Evolutionary conservation across 768 basidiomycete species (phyloP).

Genomic region (Infundibulicybe gibba): DNA sequence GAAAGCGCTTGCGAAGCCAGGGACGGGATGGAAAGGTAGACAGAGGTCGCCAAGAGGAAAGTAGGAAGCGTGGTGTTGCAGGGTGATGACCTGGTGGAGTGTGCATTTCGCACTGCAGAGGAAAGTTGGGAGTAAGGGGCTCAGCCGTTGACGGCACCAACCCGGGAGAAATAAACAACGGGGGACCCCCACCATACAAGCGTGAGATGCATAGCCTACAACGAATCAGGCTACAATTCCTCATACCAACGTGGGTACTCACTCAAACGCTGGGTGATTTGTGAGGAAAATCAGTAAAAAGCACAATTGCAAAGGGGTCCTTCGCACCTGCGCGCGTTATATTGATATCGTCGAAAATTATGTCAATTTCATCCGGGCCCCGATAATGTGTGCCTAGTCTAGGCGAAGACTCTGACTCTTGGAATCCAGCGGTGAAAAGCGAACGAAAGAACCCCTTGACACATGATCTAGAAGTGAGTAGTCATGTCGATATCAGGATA

Average conservation of each 20-base stretch:
- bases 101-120: constrained; percentile 23
- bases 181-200: constrained; percentile 84
- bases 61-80: constrained; percentile 74
- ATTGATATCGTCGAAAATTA: constrained; percentile 81
- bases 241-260: constrained; percentile 26
- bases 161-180: constrained; percentile 60
- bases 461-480: constrained; percentile 8
- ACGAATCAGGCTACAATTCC: constrained; percentile 2
- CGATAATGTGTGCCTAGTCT: constrained; percentile 18
- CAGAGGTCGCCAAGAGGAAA: constrained; percentile 86
- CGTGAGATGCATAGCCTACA: constrained; percentile 79
- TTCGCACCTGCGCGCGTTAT: constrained; percentile 80
- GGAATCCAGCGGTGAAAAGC: constrained; percentile 79
- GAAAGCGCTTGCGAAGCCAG: constrained; percentile 74
- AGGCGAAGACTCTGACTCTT: constrained; percentile 54
- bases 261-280: constrained; percentile 91
- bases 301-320: constrained; percentile 6
- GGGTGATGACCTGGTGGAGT: constrained; percentile 60
- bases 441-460: constrained; percentile 82
- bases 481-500: background rate
- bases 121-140: constrained; percentile 72
- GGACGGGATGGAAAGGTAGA: constrained; percentile 81
- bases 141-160: constrained; percentile 61
- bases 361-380: constrained; percentile 53
- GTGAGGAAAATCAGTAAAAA: constrained; percentile 6